phyloP scores from a whole-genome alignment of 2,329 filamentous ascomycete genomes.

The Daldinia sp. region DNA sequence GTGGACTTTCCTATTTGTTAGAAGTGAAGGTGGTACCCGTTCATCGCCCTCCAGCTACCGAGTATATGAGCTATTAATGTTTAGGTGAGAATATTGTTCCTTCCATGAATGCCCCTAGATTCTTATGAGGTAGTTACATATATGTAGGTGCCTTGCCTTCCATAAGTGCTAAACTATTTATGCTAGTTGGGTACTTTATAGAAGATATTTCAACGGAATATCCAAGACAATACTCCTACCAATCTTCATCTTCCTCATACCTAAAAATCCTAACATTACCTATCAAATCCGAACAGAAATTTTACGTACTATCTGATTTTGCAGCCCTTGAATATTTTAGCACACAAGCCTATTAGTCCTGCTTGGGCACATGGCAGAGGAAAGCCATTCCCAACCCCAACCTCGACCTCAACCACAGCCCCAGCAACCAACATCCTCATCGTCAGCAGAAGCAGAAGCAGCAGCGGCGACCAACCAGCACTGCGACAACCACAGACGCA shows the following conservation, averaged over 20 bases:
- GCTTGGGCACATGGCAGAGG: neutral
- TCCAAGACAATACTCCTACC: neutral
- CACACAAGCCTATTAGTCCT: neutral
- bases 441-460: neutral
- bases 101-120: too few relatives aligned
- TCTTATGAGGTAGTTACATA: too few relatives aligned
- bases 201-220: neutral
- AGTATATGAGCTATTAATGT: neutral
- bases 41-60: neutral
- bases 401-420: too few relatives aligned
- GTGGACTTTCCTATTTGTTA: neutral
- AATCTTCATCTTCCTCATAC: neutral
- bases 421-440: neutral
- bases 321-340: neutral
- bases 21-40: neutral
- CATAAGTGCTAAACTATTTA: too few relatives aligned
- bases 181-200: neutral
- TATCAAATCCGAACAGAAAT: neutral
- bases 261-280: neutral
- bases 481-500: slow-evolving; percentile 33
- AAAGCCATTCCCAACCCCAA: neutral
- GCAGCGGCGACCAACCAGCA: neutral
- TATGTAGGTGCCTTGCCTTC: too few relatives aligned
- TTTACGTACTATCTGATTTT: neutral
- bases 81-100: neutral